Conservation (phyloP, 768 basidiomycete species). For the Tulasnella sp. region DNA sequence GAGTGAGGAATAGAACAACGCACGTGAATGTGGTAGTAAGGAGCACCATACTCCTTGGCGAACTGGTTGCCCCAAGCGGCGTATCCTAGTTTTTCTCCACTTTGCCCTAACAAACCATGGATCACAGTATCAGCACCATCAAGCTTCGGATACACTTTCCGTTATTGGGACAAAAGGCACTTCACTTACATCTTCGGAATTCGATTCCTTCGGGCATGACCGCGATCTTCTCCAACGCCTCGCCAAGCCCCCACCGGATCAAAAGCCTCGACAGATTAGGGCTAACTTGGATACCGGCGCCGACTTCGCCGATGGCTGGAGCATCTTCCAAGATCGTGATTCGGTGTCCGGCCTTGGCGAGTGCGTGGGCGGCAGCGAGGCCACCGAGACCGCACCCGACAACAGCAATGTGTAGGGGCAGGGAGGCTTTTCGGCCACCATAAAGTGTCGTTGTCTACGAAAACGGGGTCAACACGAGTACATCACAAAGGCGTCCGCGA, state of each 20-base stretch:
- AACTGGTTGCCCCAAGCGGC: constrained; percentile 50
- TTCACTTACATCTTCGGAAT: constrained; percentile 47
- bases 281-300: constrained; percentile 44
- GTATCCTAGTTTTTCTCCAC: constrained; percentile 51
- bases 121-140: neutral
- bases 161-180: neutral
- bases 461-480: neutral
- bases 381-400: constrained; percentile 63
- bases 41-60: constrained; percentile 54
- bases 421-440: constrained; percentile 43
- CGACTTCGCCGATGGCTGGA: constrained; percentile 51
- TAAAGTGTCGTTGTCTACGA: constrained; percentile 24
- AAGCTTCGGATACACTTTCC: neutral
- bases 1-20: neutral
- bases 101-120: constrained; percentile 46
- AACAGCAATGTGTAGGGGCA: constrained; percentile 51
- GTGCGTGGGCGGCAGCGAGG: constrained; percentile 57
- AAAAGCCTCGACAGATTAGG: constrained; percentile 63
- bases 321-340: constrained; percentile 61
- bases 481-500: neutral
- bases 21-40: constrained; percentile 54
- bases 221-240: constrained; percentile 47
- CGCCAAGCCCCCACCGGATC: constrained; percentile 58
- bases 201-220: constrained; percentile 50
- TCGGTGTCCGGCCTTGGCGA: constrained; percentile 61